Evolutionary conservation across 2,329 filamentous ascomycete genomes (phyloP).

Genomic region (Paracorniculantispora psalliotae): DNA sequence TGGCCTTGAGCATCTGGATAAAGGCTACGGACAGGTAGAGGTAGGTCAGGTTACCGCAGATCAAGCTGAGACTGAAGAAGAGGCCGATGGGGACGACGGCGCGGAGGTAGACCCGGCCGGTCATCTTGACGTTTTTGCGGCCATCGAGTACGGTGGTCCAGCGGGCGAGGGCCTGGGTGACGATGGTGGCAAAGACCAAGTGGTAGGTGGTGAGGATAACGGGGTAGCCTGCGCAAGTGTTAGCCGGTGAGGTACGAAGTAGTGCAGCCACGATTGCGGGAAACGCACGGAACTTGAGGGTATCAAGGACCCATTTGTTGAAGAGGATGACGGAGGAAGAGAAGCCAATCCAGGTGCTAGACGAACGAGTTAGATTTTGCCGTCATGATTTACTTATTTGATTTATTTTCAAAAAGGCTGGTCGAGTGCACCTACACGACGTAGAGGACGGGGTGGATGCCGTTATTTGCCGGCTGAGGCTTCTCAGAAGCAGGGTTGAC

Average conservation of each 20-base stretch:
- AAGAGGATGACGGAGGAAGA: conserved; percentile 87
- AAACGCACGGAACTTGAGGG: conserved; percentile 56
- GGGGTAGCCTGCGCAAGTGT: conserved; percentile 50
- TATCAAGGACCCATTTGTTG: conserved; percentile 91
- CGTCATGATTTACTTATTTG: too few relatives aligned
- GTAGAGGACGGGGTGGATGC: conserved; percentile 79
- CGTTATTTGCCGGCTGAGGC: conserved; percentile 56
- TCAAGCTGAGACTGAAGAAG: conserved; percentile 93
- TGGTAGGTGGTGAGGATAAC: conserved; percentile 95
- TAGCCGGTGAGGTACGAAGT: background rate
- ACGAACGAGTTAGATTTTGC: background rate
- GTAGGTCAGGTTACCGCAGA: conserved; percentile 94
- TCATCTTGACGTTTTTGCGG: conserved; percentile 96
- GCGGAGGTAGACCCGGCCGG: conserved; percentile 82
- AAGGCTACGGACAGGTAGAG: conserved; percentile 93
- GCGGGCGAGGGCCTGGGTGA: conserved; percentile 89
- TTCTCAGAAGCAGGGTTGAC: conserved; percentile 74
- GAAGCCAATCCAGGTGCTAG: conserved; percentile 65
- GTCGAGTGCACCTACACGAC: conserved; percentile 63
- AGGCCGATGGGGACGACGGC: conserved; percentile 92
- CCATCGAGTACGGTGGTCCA: conserved; percentile 88
- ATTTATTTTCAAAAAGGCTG: conserved; percentile 54
- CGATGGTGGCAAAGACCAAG: conserved; percentile 83
- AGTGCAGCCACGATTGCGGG: too few relatives aligned
- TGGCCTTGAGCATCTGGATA: conserved; percentile 99